Evolutionary conservation across 2,329 filamentous ascomycete genomes (phyloP), one percentile per base, ranked within the genome.

Genomic region (Alternaria burnsii): DNA sequence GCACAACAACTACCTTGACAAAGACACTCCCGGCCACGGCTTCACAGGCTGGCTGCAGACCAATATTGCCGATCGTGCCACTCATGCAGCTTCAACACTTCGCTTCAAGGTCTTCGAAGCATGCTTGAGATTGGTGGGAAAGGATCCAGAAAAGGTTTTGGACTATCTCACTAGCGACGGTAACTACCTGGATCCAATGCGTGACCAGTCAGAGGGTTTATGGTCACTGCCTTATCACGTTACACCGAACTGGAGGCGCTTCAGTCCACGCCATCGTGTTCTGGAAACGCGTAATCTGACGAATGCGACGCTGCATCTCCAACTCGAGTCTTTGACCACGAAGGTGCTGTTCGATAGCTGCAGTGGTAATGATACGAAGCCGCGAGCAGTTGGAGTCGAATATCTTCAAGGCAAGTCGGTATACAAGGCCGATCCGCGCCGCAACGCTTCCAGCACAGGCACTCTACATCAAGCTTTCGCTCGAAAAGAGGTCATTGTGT

Each of bases 361-460:
- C 38, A 22, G 43, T 26, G 40, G 58, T 10, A 55, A 62, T 20
- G 48, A 20, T n/a, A 53, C 66, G 61, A 69, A 66, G 36, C 77
- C 78, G 26, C 68, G 68, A 62, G 78, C 80, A 5, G 76, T 75
- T 14, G 82, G 81, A 30, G 80, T 83, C 18, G 81, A 83, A 52
- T 82, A 78, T 42, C 53, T 82, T 3, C 66, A 73, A 8, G 80
- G 80, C 1, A 69, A 78, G 48, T 76, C 73, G 14, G 40, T 83
- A 1, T 83, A 83, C 62, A 71, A 74, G 4, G 81, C 80, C 0
- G 80, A 83, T 60, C 67, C 81, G 10, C 78, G 81, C 2, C 69
- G 77, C 24, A 55, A 61, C 42, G 62, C 62, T 5, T 61, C 55
- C n/a, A 59, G 52, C 34, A 54, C 18, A 16, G 57, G 62, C 5